Evolutionary conservation across 176 grass and related monocot species (phyloP).

Genomic region (Urochloa ruziziensis): DNA sequence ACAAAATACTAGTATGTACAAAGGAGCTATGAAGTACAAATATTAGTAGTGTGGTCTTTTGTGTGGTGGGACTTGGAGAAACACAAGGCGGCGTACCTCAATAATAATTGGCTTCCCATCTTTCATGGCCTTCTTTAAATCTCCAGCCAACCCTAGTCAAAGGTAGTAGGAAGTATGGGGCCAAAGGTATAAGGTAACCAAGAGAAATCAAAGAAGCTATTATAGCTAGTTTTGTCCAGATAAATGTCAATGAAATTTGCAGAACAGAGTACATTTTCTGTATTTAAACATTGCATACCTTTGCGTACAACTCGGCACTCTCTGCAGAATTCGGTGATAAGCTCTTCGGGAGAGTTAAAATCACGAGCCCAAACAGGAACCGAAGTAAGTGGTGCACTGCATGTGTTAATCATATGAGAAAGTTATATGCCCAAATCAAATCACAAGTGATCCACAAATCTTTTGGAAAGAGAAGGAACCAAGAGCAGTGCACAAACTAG

Average conservation of each 20-base stretch:
- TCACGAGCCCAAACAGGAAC: slow-evolving; percentile 91
- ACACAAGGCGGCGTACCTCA: slow-evolving; percentile 48
- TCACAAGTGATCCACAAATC: background rate
- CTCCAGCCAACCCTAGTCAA: slow-evolving; percentile 83
- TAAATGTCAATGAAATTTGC: background rate
- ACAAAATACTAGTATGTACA: background rate
- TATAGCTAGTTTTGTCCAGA: background rate
- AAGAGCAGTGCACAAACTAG: background rate
- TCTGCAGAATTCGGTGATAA: slow-evolving; percentile 95
- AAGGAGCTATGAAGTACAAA: background rate
- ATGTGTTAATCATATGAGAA: slow-evolving; percentile 7
- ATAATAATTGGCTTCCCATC: slow-evolving; percentile 99
- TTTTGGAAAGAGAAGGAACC: background rate
- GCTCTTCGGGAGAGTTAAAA: slow-evolving; percentile 86
- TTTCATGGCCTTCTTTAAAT: slow-evolving; percentile 99
- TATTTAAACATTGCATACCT: slow-evolving; percentile 42
- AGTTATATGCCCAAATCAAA: background rate
- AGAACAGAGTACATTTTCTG: background rate
- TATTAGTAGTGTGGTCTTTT: background rate
- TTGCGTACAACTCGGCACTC: slow-evolving; percentile 99
- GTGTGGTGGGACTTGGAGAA: background rate
- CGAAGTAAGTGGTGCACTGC: slow-evolving; percentile 87
- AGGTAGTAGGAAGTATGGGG: background rate
- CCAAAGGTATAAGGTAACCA: background rate
- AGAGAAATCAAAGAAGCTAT: background rate